phyloP scores from a whole-genome alignment of 805 yeast genomes.

The Candida tibetensis region DNA sequence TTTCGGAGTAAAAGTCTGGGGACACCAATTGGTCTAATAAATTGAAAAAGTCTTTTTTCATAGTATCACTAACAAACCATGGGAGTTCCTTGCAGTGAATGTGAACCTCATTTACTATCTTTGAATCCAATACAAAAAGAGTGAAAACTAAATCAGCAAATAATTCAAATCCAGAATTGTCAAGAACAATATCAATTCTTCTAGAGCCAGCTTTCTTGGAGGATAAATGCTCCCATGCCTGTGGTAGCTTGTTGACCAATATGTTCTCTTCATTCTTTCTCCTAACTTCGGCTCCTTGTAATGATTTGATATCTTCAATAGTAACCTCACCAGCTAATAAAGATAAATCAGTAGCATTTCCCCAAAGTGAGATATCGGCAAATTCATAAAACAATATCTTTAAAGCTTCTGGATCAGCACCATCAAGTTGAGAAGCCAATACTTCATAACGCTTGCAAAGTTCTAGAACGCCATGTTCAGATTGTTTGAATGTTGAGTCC shows the following conservation, averaged over 20 bases:
- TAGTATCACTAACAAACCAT: constrained; percentile 97
- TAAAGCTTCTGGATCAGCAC: constrained; percentile 41
- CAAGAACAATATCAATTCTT: constrained; percentile 80
- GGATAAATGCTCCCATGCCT: constrained; percentile 58
- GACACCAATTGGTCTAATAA: constrained; percentile 58
- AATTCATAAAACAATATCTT: constrained; percentile 74
- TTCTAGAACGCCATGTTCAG: constrained; percentile 76
- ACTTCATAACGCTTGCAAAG: constrained; percentile 59
- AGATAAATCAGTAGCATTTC: constrained; percentile 95
- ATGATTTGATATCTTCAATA: constrained; percentile 81
- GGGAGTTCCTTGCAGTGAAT: constrained; percentile 90
- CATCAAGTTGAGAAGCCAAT: constrained; percentile 29
- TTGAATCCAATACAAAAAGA: constrained; percentile 57
- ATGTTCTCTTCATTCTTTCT: constrained; percentile 78
- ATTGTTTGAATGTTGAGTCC: constrained; percentile 68
- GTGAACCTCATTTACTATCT: constrained; percentile 60
- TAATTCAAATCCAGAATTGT: constrained; percentile 93
- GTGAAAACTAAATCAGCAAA: constrained; percentile 77
- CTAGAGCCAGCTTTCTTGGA: constrained; percentile 25
- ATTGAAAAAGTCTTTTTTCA: constrained; percentile 71
- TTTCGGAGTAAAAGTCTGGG: constrained; percentile 47
- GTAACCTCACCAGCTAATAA: constrained; percentile 79
- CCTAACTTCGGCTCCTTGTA: constrained; percentile 88
- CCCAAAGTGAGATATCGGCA: constrained; percentile 90
- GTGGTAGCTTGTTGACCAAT: constrained; percentile 66